Base-by-base conservation (phyloP, 2,329 filamentous ascomycete genomes). In the Lachnellula arida region DNA sequence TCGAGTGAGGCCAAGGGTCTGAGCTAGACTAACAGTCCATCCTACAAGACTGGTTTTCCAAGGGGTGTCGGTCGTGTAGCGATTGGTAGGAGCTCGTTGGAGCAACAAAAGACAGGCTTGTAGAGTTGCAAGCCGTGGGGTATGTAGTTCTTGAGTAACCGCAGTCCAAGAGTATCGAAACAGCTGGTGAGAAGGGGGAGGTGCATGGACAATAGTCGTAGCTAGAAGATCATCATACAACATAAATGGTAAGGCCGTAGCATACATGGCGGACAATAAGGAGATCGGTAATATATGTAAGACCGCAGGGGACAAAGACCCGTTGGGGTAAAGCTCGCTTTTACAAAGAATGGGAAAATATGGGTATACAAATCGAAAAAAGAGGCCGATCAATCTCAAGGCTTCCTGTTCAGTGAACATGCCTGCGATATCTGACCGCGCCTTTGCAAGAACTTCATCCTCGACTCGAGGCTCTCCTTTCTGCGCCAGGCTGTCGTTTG, bases 291-390 rank as follows among this genome's bases (percentile, higher is more conserved):
- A 59, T 22, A 63, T 64, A 49, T 69, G 61, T 1, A 73, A 65
- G 12, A 71, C 63, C 3, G 68, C 59, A 1, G 67, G 68, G 32
- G 59, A 62, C 37, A 67, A 42, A 37, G 56, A 42, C 15, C 63
- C 66, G 22, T 65, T 60, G 2, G 58, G 49, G 37, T 64, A 71
- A 39, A 68, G 61, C 61, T 72, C 68, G 50, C 68, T 69, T 53
- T 70, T 66, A n/a, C 68, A 71, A 12, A 76, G 55, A 12, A 76
- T 69, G 4, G 74, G 74, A 59, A 76, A 76, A 61, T 75, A 75
- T 14, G 74, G 74, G 48, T 76, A 71, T 50, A 76, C 71, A 60
- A 75, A 75, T 60, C 68, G 69, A 57, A 73, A 72, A 63, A 74
- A 73, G 12, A 76, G 65, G 14, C 67, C 66, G 28, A 76, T 68